A percentile compares a stretch with the other conserved stretches of the same genome.
phyloP scores from a whole-genome alignment of 768 basidiomycete genomes.

The Termitomyces sp. region DNA sequence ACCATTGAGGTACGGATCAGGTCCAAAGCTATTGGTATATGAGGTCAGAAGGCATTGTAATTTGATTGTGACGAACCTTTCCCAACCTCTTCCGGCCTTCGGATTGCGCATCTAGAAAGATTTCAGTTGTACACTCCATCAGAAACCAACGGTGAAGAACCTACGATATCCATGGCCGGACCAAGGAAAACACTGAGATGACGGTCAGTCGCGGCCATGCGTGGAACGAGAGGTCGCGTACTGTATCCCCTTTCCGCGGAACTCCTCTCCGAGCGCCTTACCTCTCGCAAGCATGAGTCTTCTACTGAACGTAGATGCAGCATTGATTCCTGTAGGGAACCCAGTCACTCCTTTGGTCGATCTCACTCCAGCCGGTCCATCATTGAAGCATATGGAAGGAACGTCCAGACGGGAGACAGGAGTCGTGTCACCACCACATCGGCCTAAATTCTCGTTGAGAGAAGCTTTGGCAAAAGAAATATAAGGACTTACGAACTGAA shows the following conservation, averaged over 20 bases:
- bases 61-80: conserved; percentile 27
- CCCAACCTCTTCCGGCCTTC: conserved; percentile 48
- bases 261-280: conserved; percentile 62
- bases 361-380: conserved; percentile 46
- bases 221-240: conserved; percentile 13
- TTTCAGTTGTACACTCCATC: neutral
- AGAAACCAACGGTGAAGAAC: neutral
- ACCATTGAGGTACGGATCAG: conserved; percentile 63
- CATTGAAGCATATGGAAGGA: conserved; percentile 45
- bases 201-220: neutral
- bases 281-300: conserved; percentile 64
- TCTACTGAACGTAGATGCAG: conserved; percentile 51
- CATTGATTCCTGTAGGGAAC: conserved; percentile 58
- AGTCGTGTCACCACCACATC: conserved; percentile 46
- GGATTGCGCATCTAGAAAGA: conserved; percentile 45
- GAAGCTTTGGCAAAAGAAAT: no score
- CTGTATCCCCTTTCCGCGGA: conserved; percentile 64
- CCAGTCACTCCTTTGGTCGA: conserved; percentile 43
- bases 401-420: conserved; percentile 38
- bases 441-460: conserved; percentile 25
- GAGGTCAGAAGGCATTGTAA: neutral
- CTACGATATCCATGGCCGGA: conserved; percentile 53
- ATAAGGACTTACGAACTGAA: conserved; percentile 26
- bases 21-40: conserved; percentile 37
- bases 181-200: conserved; percentile 41